Evolutionary conservation across 2,329 filamentous ascomycete genomes (phyloP), one percentile per base, ranked within the genome.

Genomic region (Fusarium sp.): DNA sequence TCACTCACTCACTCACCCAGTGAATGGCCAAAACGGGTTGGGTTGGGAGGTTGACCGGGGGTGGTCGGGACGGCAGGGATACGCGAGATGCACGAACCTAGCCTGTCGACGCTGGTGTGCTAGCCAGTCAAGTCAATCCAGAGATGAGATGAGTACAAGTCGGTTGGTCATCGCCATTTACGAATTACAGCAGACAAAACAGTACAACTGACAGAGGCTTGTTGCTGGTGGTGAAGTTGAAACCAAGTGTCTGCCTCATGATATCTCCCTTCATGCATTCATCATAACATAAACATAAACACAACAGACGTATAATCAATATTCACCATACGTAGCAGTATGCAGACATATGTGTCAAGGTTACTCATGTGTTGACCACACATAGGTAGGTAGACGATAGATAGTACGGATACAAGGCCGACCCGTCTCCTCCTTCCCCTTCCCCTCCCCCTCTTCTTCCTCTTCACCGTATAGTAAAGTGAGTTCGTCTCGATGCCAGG

Each of bases 81-180:
- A 71, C 70, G 71, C 68, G 71, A 71, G 63, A 71, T 59, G 71
- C 68, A 73, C 71, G 66, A 73, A 73, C 71, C 63, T 56, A 58
- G 56, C 27, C 40, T 35, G 27, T 27, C 27, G 32, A 41, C 27
- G 40, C 57, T 71, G 71, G 70, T 58, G 63, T 73, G 67, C 47
- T 10, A 43, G 51, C 56, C 53, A 70, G 57, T 48, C 50, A 55
- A 56, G 64, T 62, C 56, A 66, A 59, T 65, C 53, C 55, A 65
- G 56, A 57, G 56, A 59, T 56, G 60, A 70, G 57, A 60, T 66
- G 62, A 68, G 54, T 51, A 39, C 27, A 61, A 57, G 68, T 69
- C 60, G 59, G 57, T 57, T 70, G 56, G 33, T 45, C 33, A 54
- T 61, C 48, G 58, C 53, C 63, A 58, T 47, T 57, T 47, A 23